Evolutionary conservation across 768 basidiomycete genomes (phyloP), one percentile per base, ranked within the genome.

Genomic region (Boletellus emodensis): DNA sequence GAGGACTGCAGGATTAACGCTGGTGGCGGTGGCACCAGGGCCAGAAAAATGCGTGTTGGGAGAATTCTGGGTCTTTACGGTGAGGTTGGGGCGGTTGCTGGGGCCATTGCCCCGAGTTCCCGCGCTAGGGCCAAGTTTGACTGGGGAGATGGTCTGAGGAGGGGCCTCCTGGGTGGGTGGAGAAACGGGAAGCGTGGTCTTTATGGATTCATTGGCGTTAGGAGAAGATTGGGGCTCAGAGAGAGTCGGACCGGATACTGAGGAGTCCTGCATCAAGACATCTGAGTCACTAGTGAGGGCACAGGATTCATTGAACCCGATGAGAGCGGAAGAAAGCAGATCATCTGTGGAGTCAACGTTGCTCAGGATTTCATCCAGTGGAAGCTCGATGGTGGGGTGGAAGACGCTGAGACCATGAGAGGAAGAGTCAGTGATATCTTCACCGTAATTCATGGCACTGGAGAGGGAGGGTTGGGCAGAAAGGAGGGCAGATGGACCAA

Each of bases 381-480:
- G 84, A 24, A 91, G 80, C 63, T 92, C 89, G 61, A 91, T 90
- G 38, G 90, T 91, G 0, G 89, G 90, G 11, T 89, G 82, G 18
- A 69, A 48, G 54, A 91, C 82, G 66, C 77, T 77, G 60, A 89
- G 79, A 32, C 75, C 70, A 49, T 81, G 77, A 20, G 78, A 72
- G 50, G 64, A 62, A 17, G 72, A 68, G 54, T 73, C 70, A 60
- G 71, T 79, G 59, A 83, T 74, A 41, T 83, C 87, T 69, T 90
- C 89, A 47, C 87, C 89, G 65, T 90, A 90, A 61, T 82, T 87
- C 79, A 84, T 79, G 48, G 76, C 71, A 65, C 10, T 83, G 38
- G 90, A 90, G 0, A 89, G 90, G 10, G 86, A 80, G 1, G 85
- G 87, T 28, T 83, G 71, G 3, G 83, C 76, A 59, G 78, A 83